These are phyloP conservation scores for Cryptococcus neoformans DNA, from an alignment of 1,284 basidiomycete species.

Conservation along the genomic window DNA sequence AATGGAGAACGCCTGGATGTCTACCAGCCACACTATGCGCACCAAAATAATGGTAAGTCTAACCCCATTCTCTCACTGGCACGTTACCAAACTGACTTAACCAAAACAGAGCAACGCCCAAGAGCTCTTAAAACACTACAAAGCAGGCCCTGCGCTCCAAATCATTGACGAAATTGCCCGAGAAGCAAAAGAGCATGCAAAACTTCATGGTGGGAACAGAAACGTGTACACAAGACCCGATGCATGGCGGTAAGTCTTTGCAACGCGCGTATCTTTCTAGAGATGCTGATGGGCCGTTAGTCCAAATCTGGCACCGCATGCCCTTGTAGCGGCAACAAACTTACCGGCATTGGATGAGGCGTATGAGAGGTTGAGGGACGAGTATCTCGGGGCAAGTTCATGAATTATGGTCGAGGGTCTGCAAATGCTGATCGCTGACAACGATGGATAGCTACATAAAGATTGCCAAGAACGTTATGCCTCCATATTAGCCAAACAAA, in stretches of 20 bases:
- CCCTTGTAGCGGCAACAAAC: slow-evolving; percentile 35
- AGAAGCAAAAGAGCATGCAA: slow-evolving; percentile 28
- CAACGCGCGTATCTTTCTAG: not conserved
- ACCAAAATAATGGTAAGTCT: slow-evolving; percentile 30
- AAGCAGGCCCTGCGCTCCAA: slow-evolving; percentile 26
- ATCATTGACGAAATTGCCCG: slow-evolving; percentile 33
- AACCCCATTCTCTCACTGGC: not conserved
- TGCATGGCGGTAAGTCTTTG: slow-evolving; percentile 40
- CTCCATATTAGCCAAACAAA: slow-evolving; percentile 39
- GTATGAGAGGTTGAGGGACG: slow-evolving; percentile 32
- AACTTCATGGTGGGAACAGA: slow-evolving; percentile 8
- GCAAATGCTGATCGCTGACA: not conserved
- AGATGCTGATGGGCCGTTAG: slow-evolving; percentile 9
- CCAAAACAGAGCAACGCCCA: not conserved
- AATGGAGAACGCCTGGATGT: slow-evolving; percentile 27
- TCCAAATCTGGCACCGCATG: slow-evolving; percentile 37
- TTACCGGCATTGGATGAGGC: slow-evolving; percentile 44
- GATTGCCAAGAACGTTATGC: slow-evolving; percentile 28
- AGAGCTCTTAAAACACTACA: slow-evolving; percentile 33
- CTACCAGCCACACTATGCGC: slow-evolving; percentile 25
- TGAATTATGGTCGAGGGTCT: not conserved
- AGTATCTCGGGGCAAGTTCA: slow-evolving; percentile 39
- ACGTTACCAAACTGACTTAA: not conserved
- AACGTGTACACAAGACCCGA: slow-evolving; percentile 17
- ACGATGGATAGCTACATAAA: slow-evolving; percentile 21